These are phyloP conservation scores for Clathrospora elynae DNA, from an alignment of 2,329 filamentous ascomycete species.

Conservation along the genomic window DNA sequence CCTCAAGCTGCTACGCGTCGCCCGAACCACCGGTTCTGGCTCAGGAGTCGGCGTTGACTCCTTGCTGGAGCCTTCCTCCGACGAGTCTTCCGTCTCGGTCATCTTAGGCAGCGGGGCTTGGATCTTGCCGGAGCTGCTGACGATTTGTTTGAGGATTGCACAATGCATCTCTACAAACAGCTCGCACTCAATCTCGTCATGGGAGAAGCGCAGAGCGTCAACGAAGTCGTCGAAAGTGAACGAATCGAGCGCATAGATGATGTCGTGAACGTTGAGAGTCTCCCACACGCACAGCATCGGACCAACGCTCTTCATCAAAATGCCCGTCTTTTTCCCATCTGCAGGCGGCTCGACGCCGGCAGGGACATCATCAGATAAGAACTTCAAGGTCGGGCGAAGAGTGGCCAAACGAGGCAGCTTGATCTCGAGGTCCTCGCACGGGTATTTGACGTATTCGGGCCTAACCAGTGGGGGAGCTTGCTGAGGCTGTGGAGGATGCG, in stretches of 20 bases:
- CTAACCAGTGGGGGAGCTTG: slow-evolving; percentile 57
- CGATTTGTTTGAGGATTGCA: slow-evolving; percentile 83
- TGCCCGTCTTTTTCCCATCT: slow-evolving; percentile 54
- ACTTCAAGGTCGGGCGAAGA: slow-evolving; percentile 76
- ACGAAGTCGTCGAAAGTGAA: slow-evolving; percentile 98
- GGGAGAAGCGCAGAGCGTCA: slow-evolving; percentile 80
- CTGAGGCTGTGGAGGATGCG: slow-evolving; percentile 52
- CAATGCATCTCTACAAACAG: slow-evolving; percentile 91
- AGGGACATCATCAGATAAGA: slow-evolving; percentile 68
- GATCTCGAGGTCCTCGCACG: slow-evolving; percentile 90
- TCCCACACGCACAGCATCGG: slow-evolving; percentile 91
- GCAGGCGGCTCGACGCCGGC: slow-evolving; percentile 46
- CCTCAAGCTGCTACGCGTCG: slow-evolving; percentile 83
- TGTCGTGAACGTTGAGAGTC: slow-evolving; percentile 96
- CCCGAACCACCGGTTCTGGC: slow-evolving; percentile 75
- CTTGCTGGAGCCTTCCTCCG: slow-evolving; percentile 59
- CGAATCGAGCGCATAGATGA: slow-evolving; percentile 90
- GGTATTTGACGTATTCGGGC: slow-evolving; percentile 77
- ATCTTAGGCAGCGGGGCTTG: slow-evolving; percentile 78
- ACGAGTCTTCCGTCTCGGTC: slow-evolving; percentile 48
- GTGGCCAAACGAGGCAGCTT: slow-evolving; percentile 66
- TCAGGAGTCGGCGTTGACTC: slow-evolving; percentile 59
- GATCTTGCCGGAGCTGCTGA: slow-evolving; percentile 78
- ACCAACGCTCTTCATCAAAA: slow-evolving; percentile 85
- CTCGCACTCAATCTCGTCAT: slow-evolving; percentile 75